A percentile compares a stretch with the other conserved stretches of the same genome.
These are phyloP conservation scores for Aspergillus incahuasiensis DNA, from an alignment of 495 filamentous ascomycete species.

Conservation along the genomic window DNA sequence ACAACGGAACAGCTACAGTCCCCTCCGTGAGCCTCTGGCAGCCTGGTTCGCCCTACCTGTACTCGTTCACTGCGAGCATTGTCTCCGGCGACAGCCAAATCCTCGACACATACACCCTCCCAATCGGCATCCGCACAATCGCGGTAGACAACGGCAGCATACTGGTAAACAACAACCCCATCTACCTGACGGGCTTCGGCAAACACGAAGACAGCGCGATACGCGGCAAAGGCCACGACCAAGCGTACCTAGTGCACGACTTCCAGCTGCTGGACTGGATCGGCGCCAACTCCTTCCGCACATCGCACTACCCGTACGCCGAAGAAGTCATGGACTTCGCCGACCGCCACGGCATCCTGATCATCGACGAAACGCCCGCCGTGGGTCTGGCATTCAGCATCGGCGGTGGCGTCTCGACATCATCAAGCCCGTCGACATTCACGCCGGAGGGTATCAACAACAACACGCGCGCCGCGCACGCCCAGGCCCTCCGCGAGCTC, in stretches of 20 bases:
- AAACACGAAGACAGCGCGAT: neutral
- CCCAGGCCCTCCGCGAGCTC: constrained; percentile 1
- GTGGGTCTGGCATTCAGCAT: neutral
- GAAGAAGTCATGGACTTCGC: constrained; percentile 23
- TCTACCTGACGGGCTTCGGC: constrained; percentile 1
- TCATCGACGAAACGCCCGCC: constrained; percentile 3
- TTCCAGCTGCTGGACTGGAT: constrained; percentile 21
- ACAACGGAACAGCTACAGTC: neutral
- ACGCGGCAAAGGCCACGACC: constrained; percentile 1
- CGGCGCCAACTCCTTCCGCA: constrained; percentile 23
- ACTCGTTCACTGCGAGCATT: neutral
- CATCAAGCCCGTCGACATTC: neutral
- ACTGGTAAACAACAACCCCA: neutral
- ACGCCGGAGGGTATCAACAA: neutral
- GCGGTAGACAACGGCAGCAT: neutral
- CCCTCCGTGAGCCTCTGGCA: neutral
- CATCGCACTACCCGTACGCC: constrained; percentile 22
- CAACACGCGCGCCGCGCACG: neutral
- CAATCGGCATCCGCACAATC: neutral
- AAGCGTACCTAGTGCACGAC: constrained; percentile 19
- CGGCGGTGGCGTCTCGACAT: neutral
- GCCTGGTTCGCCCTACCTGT: neutral
- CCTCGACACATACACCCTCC: neutral
- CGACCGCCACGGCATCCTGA: neutral
- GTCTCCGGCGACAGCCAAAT: neutral